Evolutionary conservation across 352 stramenopile genomes (phyloP), one percentile per base, ranked within the genome.

Genomic region (Globisporangium paroecandrum): DNA sequence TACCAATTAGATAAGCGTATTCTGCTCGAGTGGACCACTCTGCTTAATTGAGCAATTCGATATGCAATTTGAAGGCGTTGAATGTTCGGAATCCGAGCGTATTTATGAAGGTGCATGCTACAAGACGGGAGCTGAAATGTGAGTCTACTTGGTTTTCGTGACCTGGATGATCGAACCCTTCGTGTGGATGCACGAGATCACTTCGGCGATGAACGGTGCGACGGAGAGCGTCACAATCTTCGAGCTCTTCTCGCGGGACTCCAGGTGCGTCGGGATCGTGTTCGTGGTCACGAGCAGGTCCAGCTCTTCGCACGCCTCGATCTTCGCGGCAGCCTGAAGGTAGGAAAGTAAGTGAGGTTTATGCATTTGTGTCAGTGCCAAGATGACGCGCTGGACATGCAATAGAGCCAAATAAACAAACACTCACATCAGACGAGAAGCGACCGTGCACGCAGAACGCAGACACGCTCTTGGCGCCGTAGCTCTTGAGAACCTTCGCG

Each of bases 211-310:
- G 75, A 95, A 94, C 2, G 88, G 86, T 55, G 88, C 88, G 47
- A 95, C 88, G 13, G 85, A 94, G 27, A 95, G 75, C 72, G 85
- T 94, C 65, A 92, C 85, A 58, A 95, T 91, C 78, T 95, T 95
- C 57, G 79, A 79, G 18, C 76, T 54, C 24, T 75, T 66, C 51
- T 77, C 74, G 29, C 70, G 68, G 25, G 68, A 54, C 59, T 74
- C 70, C 53, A 71, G 34, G 41, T 83, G 72, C 15, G 80, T 71
- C 2, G 87, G 83, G 58, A 95, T 95, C 46, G 88, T 95, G 73
- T 95, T 93, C 56, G 86, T 94, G 18, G 86, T 95, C 63, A 95
- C 86, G n/a, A 95, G 68, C 57, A 82, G 78, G 69, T 95, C 84
- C 61, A 95, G 67, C 3, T 95, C 88, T 51, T 89, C 70, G 69